These are phyloP conservation scores for Hygrophoropsis aurantiaca DNA, from an alignment of 768 basidiomycete species.

Conservation along the genomic window DNA sequence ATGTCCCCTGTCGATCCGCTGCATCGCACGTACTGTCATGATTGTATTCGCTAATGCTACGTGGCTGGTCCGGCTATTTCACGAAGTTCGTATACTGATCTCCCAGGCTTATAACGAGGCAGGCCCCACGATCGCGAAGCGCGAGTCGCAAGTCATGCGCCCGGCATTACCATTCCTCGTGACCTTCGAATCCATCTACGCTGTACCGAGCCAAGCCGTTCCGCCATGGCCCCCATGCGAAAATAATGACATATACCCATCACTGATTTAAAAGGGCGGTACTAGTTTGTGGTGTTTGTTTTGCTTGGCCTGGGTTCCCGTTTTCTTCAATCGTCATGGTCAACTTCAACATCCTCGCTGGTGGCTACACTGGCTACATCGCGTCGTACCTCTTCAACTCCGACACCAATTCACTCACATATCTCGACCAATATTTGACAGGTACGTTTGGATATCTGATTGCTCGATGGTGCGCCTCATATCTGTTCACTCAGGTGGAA, in stretches of 20 bases:
- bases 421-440: conserved; percentile 42
- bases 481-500: conserved; percentile 40
- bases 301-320: neutral
- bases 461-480: too few relatives aligned
- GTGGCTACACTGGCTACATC: conserved; percentile 61
- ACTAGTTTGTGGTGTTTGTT: neutral
- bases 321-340: conserved; percentile 52
- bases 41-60: too few relatives aligned
- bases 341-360: conserved; percentile 66
- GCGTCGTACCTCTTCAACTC: conserved; percentile 64
- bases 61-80: too few relatives aligned
- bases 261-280: neutral
- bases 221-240: neutral
- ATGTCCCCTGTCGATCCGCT: too few relatives aligned
- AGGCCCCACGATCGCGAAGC: neutral
- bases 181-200: neutral
- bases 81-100: neutral
- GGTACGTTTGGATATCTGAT: conserved; percentile 12
- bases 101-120: neutral
- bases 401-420: conserved; percentile 44
- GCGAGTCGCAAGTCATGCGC: conserved; percentile 2
- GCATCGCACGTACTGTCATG: too few relatives aligned
- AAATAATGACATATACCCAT: neutral
- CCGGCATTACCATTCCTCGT: neutral
- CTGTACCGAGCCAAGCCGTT: neutral